A percentile compares a stretch with the other conserved stretches of the same genome.
These are phyloP conservation scores for Kingdonia uniflora DNA, from an alignment of 164 flowering plant genomes.

Conservation along the genomic window DNA sequence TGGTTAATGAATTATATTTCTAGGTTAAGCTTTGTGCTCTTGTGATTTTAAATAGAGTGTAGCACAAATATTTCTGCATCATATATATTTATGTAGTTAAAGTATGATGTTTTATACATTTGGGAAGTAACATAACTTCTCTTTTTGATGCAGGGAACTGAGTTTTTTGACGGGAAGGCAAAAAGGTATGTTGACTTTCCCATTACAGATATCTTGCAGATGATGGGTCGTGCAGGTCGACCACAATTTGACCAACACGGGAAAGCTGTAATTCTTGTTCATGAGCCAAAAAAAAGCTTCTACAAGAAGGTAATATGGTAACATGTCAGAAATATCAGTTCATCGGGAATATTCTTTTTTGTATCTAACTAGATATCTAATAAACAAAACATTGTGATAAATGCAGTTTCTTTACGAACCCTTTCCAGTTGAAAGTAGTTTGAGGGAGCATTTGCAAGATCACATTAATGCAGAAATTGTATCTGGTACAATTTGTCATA, in stretches of 20 bases:
- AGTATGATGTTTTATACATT: neutral
- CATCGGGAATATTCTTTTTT: too few species aligned
- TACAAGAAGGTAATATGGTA: slow-evolving; percentile 68
- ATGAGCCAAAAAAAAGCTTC: slow-evolving; percentile 98
- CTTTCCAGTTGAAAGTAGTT: slow-evolving; percentile 95
- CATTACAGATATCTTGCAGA: slow-evolving; percentile 96
- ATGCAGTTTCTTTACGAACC: slow-evolving; percentile 94
- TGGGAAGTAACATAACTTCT: neutral
- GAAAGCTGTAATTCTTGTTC: slow-evolving; percentile 97
- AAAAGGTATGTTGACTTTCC: slow-evolving; percentile 97
- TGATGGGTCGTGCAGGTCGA: slow-evolving; percentile 99
- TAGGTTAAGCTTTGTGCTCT: too few species aligned
- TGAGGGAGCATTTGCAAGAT: slow-evolving; percentile 82
- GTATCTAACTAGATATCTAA: too few species aligned
- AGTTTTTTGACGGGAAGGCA: slow-evolving; percentile 82
- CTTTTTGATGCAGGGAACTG: slow-evolving; percentile 71
- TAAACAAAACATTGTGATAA: too few species aligned
- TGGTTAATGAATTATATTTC: too few species aligned
- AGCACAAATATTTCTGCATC: too few species aligned
- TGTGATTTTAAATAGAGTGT: too few species aligned
- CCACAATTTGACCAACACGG: slow-evolving; percentile 99
- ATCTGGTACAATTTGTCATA: slow-evolving; percentile 83
- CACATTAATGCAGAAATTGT: slow-evolving; percentile 95
- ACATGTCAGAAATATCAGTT: neutral
- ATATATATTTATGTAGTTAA: too few species aligned